Evolutionary conservation across 1,284 basidiomycete species (phyloP), one percentile per base, ranked within the genome.

Genomic region (Blastosporella zonata): DNA sequence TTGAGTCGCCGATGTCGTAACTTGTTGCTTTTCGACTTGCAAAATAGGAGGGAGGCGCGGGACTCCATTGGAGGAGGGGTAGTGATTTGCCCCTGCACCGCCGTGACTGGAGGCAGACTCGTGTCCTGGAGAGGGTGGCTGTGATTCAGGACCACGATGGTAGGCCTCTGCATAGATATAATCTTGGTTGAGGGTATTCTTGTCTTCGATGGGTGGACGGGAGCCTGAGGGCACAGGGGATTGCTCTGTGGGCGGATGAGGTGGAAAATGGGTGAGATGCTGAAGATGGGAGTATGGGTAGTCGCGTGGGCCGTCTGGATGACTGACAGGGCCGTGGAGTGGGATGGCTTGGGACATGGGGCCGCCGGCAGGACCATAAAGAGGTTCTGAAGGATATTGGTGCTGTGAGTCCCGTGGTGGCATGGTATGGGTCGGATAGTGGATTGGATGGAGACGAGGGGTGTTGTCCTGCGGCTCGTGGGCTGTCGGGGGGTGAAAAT

Each of bases 1-100:
- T 67, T 96, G 92, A 1, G 94, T 97, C n/a, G 94, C 94, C 38
- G 87, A 86, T 25, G 92, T 95, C 27, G 94, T 97, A 34, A 97
- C 94, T 67, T 93, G 90, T 71, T 90, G 85, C 68, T 91, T 92
- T 69, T 93, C 89, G 39, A 94, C 88, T 65, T 90, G 88, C 31
- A 89, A 69, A 61, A 91, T 90, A 43, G 87, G 89, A 29, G 88
- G 89, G 5, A 91, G 72, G 42, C 87, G 79, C 2, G 84, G 80
- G 4, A 86, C 75, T 50, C 75, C 71, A 38, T 67, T 69, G 20
- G 79, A 68, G 13, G 77, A 71, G 0, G 78, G 72, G 61, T 82
- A 82, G 58, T 81, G 78, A 52, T 75, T 75, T 49, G 73, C 70
- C 53, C 72, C 72, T 36, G 71, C 62, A 7, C 71, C 73, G 48